phyloP scores from a whole-genome alignment of 441 rosid genomes.

The Mallotus repandus region DNA sequence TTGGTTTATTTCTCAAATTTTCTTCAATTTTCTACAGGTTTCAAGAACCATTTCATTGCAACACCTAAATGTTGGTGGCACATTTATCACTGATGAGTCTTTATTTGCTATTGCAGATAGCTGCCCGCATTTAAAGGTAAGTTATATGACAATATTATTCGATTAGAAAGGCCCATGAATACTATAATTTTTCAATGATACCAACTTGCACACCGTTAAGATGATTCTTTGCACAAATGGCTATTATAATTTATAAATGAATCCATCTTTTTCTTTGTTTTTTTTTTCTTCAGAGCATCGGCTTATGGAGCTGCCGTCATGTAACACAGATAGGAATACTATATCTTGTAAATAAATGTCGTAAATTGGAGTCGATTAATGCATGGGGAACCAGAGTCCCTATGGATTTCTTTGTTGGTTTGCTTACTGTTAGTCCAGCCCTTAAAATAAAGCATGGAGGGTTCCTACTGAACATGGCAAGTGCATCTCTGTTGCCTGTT shows the following conservation, averaged over 20 bases:
- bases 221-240: too few species aligned
- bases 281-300: constrained; percentile 48
- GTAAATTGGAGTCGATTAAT: constrained; percentile 67
- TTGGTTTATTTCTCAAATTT: not conserved
- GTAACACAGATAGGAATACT: constrained; percentile 69
- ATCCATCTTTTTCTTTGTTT: too few species aligned
- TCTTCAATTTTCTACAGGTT: constrained; percentile 36
- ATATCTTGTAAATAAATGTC: constrained; percentile 64
- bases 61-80: constrained; percentile 83
- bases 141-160: not conserved
- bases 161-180: not conserved
- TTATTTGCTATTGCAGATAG: constrained; percentile 66
- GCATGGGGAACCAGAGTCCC: constrained; percentile 87
- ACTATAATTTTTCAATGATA: too few species aligned
- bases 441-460: constrained; percentile 63
- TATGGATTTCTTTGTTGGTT: constrained; percentile 53
- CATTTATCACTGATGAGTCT: constrained; percentile 81
- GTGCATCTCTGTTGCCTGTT: constrained; percentile 39
- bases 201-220: too few species aligned
- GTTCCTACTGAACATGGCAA: constrained; percentile 35
- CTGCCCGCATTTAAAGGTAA: constrained; percentile 74
- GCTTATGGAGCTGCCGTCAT: constrained; percentile 90
- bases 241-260: too few species aligned
- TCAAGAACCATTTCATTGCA: constrained; percentile 67
- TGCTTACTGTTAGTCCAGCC: constrained; percentile 67